A percentile compares a stretch with the other conserved stretches of the same genome.
phyloP scores from a whole-genome alignment of 2,329 filamentous ascomycete species.

The Diaporthe citri region DNA sequence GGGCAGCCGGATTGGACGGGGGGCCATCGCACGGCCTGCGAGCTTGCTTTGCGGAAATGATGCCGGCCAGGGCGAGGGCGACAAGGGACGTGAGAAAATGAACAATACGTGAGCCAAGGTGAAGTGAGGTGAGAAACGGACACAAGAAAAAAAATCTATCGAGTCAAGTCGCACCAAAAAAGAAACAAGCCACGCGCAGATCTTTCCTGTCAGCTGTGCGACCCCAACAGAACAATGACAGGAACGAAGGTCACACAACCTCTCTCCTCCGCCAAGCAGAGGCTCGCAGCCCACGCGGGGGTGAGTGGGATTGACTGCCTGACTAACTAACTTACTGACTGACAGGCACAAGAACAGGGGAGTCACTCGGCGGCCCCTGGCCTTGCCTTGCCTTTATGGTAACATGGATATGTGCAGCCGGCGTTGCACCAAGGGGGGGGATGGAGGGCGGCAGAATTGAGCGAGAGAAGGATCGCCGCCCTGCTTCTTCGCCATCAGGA shows the following conservation, averaged over 20 bases:
- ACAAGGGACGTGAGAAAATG: conserved; percentile 28
- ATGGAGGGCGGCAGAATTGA: not conserved
- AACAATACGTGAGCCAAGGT: not conserved
- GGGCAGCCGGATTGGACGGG: conserved; percentile 30
- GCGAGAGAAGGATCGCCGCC: conserved; percentile 22
- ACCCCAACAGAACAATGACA: conserved; percentile 23
- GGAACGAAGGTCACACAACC: not conserved
- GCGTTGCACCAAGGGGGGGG: conserved; percentile 13
- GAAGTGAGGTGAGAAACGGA: conserved; percentile 17
- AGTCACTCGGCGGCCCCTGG: not conserved
- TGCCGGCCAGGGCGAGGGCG: conserved; percentile 22
- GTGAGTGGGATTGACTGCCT: not conserved
- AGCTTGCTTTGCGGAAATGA: conserved; percentile 29
- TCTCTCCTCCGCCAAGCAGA: conserved; percentile 20
- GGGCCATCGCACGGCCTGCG: conserved; percentile 8
- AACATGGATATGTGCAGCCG: conserved; percentile 30
- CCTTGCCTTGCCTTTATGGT: not conserved
- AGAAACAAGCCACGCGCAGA: conserved; percentile 21
- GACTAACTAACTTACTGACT: not conserved
- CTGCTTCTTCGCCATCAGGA: conserved; percentile 10
- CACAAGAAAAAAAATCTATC: not conserved
- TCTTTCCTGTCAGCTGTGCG: conserved; percentile 22
- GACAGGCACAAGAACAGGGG: conserved; percentile 13
- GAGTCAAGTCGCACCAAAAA: conserved; percentile 23
- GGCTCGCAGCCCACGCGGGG: conserved; percentile 13